A percentile compares a stretch with the other conserved stretches of the same genome.
These are phyloP conservation scores for Leishmania mexicana DNA, from an alignment of 208 protist species.

Conservation along the genomic window DNA sequence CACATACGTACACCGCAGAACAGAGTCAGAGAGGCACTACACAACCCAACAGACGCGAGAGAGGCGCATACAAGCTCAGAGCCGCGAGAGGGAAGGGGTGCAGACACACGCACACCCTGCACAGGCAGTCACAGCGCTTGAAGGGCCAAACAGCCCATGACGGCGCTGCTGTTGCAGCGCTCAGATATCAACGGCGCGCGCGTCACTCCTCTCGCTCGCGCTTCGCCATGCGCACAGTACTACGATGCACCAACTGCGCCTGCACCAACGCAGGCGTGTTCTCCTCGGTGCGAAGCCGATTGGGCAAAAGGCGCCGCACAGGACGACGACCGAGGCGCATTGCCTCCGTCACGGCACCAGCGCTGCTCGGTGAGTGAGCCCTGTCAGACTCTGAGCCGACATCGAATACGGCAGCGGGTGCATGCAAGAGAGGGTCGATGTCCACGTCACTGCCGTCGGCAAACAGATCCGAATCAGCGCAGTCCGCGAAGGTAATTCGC, in stretches of 20 bases:
- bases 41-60: neutral
- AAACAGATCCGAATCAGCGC: constrained; percentile 14
- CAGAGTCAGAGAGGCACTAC: neutral
- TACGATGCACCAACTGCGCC: constrained; percentile 65
- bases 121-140: neutral
- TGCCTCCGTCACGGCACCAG: neutral
- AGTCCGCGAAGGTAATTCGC: constrained; percentile 25
- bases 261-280: constrained; percentile 24
- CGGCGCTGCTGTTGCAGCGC: neutral
- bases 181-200: neutral
- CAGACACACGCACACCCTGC: neutral
- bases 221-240: constrained; percentile 37
- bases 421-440: constrained; percentile 14
- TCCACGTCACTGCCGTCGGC: constrained; percentile 14
- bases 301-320: constrained; percentile 25
- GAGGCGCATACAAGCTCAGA: neutral
- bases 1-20: neutral
- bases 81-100: neutral
- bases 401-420: neutral
- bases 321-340: constrained; percentile 11
- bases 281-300: constrained; percentile 29
- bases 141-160: neutral
- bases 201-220: constrained; percentile 17
- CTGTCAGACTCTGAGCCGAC: neutral
- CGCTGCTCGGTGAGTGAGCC: neutral